Evolutionary conservation across 495 filamentous ascomycete genomes (phyloP).

Genomic region (Margaritispora aquatica): DNA sequence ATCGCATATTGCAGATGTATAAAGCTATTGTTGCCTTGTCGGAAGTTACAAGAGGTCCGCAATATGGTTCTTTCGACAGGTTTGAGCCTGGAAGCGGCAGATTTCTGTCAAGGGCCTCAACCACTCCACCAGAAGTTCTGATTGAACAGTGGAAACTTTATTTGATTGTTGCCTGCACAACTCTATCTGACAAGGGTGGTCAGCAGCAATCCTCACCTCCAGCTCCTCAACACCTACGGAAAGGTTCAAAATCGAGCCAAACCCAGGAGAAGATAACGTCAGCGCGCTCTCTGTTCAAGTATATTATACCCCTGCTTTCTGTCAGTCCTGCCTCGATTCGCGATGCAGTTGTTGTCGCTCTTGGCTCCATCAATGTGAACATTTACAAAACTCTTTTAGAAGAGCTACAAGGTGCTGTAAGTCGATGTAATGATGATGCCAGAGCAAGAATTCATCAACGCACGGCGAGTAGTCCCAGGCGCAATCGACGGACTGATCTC

Average conservation of each 20-base stretch:
- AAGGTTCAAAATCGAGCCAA: slow-evolving; percentile 68
- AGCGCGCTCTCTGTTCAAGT: slow-evolving; percentile 80
- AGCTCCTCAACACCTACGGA: slow-evolving; percentile 75
- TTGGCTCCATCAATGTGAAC: slow-evolving; percentile 92
- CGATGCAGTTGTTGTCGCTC: slow-evolving; percentile 83
- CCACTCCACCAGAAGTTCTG: slow-evolving; percentile 77
- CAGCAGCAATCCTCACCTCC: slow-evolving; percentile 49
- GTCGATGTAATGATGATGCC: slow-evolving; percentile 77
- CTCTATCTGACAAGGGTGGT: slow-evolving; percentile 76
- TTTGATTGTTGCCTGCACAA: slow-evolving; percentile 93
- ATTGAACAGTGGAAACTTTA: slow-evolving; percentile 99
- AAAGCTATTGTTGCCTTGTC: slow-evolving; percentile 71
- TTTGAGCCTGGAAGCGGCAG: slow-evolving; percentile 32
- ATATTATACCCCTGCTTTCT: slow-evolving; percentile 80
- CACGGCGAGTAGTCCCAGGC: slow-evolving; percentile 65
- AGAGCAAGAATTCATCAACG: slow-evolving; percentile 79
- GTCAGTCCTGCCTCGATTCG: slow-evolving; percentile 70
- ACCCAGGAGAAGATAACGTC: slow-evolving; percentile 79
- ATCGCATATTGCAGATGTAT: slow-evolving; percentile 87
- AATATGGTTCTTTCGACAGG: slow-evolving; percentile 51
- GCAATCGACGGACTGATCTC: slow-evolving; percentile 74
- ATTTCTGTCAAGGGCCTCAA: slow-evolving; percentile 49
- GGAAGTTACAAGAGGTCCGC: slow-evolving; percentile 58
- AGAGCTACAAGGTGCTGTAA: slow-evolving; percentile 78
- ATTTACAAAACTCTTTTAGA: slow-evolving; percentile 92